Evolutionary conservation across 2,329 filamentous ascomycete species (phyloP), one percentile per base, ranked within the genome.

Genomic region (Cryphonectria nitschkei): DNA sequence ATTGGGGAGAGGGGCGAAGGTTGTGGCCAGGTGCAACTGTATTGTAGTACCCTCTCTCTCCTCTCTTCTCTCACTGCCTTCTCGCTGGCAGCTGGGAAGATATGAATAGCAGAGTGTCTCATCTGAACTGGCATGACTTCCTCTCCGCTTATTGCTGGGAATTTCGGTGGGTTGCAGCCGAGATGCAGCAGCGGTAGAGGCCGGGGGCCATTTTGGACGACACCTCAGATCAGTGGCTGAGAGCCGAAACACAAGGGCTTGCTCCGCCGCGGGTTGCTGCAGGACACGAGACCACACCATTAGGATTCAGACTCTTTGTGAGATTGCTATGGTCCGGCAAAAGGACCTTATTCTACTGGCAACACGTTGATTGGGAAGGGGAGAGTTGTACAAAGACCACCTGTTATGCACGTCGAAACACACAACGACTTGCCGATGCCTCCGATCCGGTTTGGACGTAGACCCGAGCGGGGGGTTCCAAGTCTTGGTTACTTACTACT

Each of bases 171-270:
- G 32, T 39, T 37, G 58, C 32, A 61, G 58, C 54, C 52, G 52
- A 29, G 22, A 54, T 34, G n/a, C 39, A 11, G 32, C 37, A 4
- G 46, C 19, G 26, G 52, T 9, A 32, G 46, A 19, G 32, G 64
- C 9, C 4, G 37, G 43, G 32, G 34, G 64, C 64, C 46, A 41
- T 54, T 11, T 56, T 66, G 34, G 29, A 66, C 62, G 37, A 50
- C 62, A 32, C 32, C 41, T 68, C 37, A 26, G 22, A n/a, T 62
- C 69, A 69, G 66, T 71, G 29, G 54, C 54, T 54, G 62, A 9
- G 60, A 43, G 67, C 34, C 34, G 54, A 63, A 50, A 43, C 46
- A 67, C 58, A 58, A 37, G 37, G 37, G 70, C 58, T 63, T 70
- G 39, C 39, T 34, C 29, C 61, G 60, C 58, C 14, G 34, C 32